Base-by-base conservation (phyloP, 352 stramenopile species). In the Phytophthora tentaculata region DNA sequence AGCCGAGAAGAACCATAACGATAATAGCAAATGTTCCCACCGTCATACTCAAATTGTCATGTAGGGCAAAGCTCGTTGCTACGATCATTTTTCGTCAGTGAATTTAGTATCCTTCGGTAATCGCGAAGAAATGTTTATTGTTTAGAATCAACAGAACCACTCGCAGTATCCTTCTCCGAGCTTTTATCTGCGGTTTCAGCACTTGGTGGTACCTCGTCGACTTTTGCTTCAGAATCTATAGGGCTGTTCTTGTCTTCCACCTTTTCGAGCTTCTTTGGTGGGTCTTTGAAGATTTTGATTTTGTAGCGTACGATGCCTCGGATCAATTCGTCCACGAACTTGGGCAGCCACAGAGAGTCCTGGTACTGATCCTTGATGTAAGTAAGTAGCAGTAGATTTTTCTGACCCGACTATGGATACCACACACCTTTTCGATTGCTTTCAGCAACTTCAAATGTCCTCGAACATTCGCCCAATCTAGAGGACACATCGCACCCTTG, bases 301-400 rank as follows among this genome's bases (percentile, higher is more conserved):
- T 90, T 90, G 81, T 92, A 90, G 39, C 74, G 73, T 16, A 92
- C 69, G 52, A 92, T 90, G 7, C 82, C 80, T 13, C 79, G 84
- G 29, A 92, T 73, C 48, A 92, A 76, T 26, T 92, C 81, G 19
- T 92, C 81, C 3, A 88, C 69, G 37, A 92, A 90, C 63, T 89
- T 92, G 5, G 84, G 80, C 6, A 92, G 55, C 81, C 84, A 92
- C 45, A 71, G 55, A 26, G 76, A 79, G 53, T 92, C 84, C 58
- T 90, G 81, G 32, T 79, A 89, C 76, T 88, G n/a, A n/a, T n/a
- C n/a, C n/a, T n/a, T n/a, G n/a, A n/a, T n/a, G n/a, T n/a, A 32
- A 32, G 28, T 32, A 32, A 32, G 28, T 1, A 9, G 28, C 28
- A 32, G 0, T n/a, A n/a, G n/a, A n/a, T n/a, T n/a, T n/a, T n/a